Evolutionary conservation across 140 eudicot species (phyloP), one percentile per base, ranked within the genome.

Genomic region (Oenanthe javanica): DNA sequence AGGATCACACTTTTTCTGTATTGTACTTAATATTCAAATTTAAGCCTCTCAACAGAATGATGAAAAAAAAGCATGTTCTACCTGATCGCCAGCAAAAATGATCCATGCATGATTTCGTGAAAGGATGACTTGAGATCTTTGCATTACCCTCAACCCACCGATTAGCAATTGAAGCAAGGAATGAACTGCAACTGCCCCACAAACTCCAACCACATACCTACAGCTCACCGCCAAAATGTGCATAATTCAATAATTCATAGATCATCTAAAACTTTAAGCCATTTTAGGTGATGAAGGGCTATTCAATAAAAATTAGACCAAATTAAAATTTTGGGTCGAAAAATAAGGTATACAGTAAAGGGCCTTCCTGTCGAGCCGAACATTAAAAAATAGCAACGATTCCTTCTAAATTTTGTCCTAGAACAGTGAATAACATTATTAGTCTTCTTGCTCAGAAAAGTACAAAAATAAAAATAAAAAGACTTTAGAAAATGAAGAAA

Each of bases 91-190:
- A 57, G 91, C 96, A 85, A 89, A 94, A 79, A 92, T 67, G 69
- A 94, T 90, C 98, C 98, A 94, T 75, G 91, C 97, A 48, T 92
- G 94, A 79, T 84, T 89, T 70, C 85, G 88, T 14, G 98, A 92
- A 46, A 91, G 85, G 78, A 92, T 83, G 40, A 84, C 80, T 1
- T 91, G 84, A 77, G 86, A 84, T 55, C 86, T 92, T 38, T 50
- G 84, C 52, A 88, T 57, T 69, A 92, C 57, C 88, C 85, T 90
- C 51, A 85, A 80, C 42, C 69, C 81, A 47, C 87, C 83, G 47
- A 90, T 81, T 6, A 90, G 70, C 78, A 94, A 78, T 78, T 94
- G 98, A 82, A 94, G 83, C 55, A 94, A 51, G 15, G 95, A 94
- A 84, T 94, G 95, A 81, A 84, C 87, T 27, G 91, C 92, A 50